Evolutionary conservation across 1,284 basidiomycete species (phyloP).

Genomic region (Anthracocystis walkeri): DNA sequence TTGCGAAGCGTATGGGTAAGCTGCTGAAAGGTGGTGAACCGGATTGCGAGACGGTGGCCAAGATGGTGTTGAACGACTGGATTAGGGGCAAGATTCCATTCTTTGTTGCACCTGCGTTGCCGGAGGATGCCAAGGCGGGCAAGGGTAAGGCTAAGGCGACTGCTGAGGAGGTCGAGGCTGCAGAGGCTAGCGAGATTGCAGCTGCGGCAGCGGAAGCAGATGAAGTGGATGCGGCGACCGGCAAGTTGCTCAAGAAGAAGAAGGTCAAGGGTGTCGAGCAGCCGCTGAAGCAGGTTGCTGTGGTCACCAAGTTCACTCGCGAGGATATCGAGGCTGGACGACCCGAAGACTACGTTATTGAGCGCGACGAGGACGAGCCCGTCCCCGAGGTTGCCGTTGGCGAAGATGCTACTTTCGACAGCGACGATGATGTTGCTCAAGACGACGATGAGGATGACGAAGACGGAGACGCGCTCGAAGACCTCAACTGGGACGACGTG

Average conservation of each 20-base stretch:
- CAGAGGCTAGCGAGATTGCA: conserved; percentile 13
- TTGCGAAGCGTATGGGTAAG: conserved; percentile 91
- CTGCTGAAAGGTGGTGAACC: conserved; percentile 94
- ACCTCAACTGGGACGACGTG: conserved; percentile 88
- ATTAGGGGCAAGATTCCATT: conserved; percentile 93
- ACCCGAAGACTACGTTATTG: conserved; percentile 67
- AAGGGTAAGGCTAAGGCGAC: conserved; percentile 54
- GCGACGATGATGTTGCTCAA: conserved; percentile 53
- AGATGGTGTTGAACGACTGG: conserved; percentile 97
- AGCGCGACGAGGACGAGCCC: conserved; percentile 58
- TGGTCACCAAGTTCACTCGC: conserved; percentile 73
- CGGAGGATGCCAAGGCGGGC: conserved; percentile 32
- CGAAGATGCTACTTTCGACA: conserved; percentile 52
- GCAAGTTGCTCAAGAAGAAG: conserved; percentile 66
- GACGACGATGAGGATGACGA: conserved; percentile 65
- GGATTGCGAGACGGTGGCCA: conserved; percentile 90
- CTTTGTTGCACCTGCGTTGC: conserved; percentile 78
- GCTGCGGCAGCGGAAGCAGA: conserved; percentile 14
- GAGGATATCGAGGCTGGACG: conserved; percentile 67
- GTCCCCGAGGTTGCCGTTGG: conserved; percentile 48
- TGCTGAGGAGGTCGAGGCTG: conserved; percentile 26
- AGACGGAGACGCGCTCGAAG: conserved; percentile 70
- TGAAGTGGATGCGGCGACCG: conserved; percentile 24
- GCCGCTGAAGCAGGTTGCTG: conserved; percentile 74
- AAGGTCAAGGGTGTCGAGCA: conserved; percentile 74